Conservation (phyloP, 2,329 filamentous ascomycete genomes). For the Pseudogymnoascus pannorum region DNA sequence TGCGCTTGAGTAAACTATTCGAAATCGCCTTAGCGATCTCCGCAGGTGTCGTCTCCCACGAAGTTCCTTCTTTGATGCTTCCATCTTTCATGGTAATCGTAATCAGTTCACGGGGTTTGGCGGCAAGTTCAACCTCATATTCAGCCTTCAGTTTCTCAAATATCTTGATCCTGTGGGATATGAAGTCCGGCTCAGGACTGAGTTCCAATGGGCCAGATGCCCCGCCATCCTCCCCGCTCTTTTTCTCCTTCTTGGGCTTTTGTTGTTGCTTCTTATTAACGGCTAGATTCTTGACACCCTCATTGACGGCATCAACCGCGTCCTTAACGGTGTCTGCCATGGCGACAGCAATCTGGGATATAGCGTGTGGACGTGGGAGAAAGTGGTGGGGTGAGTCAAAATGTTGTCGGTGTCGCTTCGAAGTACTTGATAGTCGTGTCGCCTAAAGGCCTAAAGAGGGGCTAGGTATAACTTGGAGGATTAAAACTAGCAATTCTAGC, state of each 20-base stretch:
- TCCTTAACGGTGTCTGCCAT: conserved; percentile 43
- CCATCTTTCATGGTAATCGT: conserved; percentile 68
- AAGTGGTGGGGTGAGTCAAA: conserved; percentile 8
- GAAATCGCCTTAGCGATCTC: conserved; percentile 71
- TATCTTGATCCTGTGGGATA: conserved; percentile 74
- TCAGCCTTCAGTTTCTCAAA: conserved; percentile 85
- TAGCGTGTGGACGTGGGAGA: neutral
- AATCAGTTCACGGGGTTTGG: conserved; percentile 66
- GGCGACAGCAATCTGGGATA: conserved; percentile 16
- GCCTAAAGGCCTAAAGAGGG: neutral
- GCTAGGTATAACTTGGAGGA: neutral
- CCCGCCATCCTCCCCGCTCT: conserved; percentile 36
- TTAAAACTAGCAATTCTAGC: neutral
- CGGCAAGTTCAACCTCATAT: conserved; percentile 67
- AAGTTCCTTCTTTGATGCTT: conserved; percentile 62
- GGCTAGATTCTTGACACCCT: conserved; percentile 54
- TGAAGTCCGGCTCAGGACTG: conserved; percentile 60
- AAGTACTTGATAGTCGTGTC: neutral
- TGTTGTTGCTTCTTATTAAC: conserved; percentile 34
- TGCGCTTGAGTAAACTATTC: conserved; percentile 79
- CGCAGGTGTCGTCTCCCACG: conserved; percentile 86
- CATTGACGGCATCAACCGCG: conserved; percentile 42
- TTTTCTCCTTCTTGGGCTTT: conserved; percentile 43
- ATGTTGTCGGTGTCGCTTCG: conserved; percentile 10
- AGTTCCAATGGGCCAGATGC: conserved; percentile 40